phyloP scores from a whole-genome alignment of 345 rosid genomes.

The Chamaenerion angustifolium region DNA sequence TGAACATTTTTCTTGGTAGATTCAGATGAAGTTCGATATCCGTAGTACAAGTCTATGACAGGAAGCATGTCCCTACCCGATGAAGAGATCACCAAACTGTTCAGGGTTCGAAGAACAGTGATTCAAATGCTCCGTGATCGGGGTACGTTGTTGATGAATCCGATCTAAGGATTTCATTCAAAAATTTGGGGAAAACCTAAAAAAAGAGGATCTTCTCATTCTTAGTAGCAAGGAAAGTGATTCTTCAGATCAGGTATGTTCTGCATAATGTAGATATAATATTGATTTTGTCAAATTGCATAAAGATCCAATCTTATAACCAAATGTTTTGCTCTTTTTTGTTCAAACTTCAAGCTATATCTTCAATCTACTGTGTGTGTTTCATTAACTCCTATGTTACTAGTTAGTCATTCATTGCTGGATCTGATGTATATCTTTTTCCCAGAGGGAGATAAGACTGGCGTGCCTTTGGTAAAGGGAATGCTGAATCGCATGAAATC shows the following conservation, averaged over 20 bases:
- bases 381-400: not conserved
- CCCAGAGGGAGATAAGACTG: constrained; percentile 35
- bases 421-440: constrained; percentile 44
- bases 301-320: not conserved
- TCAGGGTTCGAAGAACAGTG: constrained; percentile 22
- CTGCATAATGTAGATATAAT: not conserved
- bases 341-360: not conserved
- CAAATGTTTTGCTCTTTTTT: not conserved
- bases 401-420: not conserved
- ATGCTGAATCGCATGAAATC: constrained; percentile 26
- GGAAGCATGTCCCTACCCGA: constrained; percentile 21
- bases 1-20: too few species aligned
- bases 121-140: constrained; percentile 31
- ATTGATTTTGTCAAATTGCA: not conserved
- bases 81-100: constrained; percentile 24
- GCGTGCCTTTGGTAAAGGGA: constrained; percentile 26
- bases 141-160: constrained; percentile 18
- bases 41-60: not conserved
- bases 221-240: constrained; percentile 17
- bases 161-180: constrained; percentile 17
- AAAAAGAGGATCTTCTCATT: constrained; percentile 34
- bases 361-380: too few species aligned
- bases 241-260: constrained; percentile 19
- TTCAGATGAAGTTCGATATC: too few species aligned
- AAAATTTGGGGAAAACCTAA: constrained; percentile 23